Base-by-base conservation (phyloP, 306 rosid species). In the Pueraria montana region DNA sequence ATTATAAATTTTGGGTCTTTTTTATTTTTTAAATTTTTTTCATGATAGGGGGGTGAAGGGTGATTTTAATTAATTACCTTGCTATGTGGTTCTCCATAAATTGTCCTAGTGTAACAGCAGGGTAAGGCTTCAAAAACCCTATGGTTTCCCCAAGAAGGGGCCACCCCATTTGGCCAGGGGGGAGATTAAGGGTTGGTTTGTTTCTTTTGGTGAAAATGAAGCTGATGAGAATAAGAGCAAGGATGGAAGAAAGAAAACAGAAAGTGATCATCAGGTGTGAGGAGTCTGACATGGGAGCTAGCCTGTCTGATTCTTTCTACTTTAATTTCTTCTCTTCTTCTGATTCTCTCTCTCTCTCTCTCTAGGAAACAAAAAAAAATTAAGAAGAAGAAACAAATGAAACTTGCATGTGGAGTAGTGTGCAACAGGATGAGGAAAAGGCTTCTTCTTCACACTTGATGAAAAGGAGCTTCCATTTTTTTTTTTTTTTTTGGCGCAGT, bases 141-240 rank as follows among this genome's bases (percentile, higher is more conserved):
- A 95, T 13, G 69, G 97, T 93, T 85, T 95, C 97, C 1, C 98
- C 98, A 9, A 95, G 77, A 80, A 95, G 87, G 74, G 98, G 98
- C 97, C 94, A 93, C 5, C 98, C 98, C 98, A 88, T 91, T 74
- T 85, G 83, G 11, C 98, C 98, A 7, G 97, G 98, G 18, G 98
- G 98, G 27, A 95, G 98, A 75, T 93, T 88, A 34, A 81, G 63
- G 74, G 30, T 85, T 85, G 70, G 74, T 81, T 83, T 87, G 74
- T 88, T 90, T 56, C 90, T 87, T 74, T 34, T 83, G 86, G 84
- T 26, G 82, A 95, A 87, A 81, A 92, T 74, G 84, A 91, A 64
- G 84, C 14, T 56, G 63, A 90, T 70, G 32, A 89, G 43, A 67
- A 88, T n/a, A 11, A 90, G 86, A 66, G 93, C 90, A 45, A 93